A percentile compares a stretch with the other conserved stretches of the same genome.
Evolutionary conservation across 2,329 filamentous ascomycete species (phyloP).

Genomic region (Epichloe scottii): DNA sequence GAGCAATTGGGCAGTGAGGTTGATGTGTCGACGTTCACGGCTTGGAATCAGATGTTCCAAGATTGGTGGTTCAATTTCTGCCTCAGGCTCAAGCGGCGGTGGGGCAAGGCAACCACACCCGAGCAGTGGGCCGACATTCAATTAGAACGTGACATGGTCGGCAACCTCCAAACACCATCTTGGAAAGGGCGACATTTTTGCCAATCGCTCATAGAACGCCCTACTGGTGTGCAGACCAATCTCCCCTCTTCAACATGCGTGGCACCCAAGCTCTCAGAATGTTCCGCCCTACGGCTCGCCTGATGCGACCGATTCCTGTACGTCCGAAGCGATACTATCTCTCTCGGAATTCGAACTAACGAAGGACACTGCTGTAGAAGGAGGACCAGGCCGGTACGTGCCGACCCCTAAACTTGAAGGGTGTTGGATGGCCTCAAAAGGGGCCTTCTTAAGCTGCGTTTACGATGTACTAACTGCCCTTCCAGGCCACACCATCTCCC

Average conservation of each 20-base stretch:
- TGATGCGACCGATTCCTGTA: conserved; percentile 64
- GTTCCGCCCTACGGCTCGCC: conserved; percentile 52
- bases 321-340: conserved; percentile 14
- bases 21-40: conserved; percentile 22
- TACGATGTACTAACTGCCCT: background rate
- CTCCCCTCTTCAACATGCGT: conserved; percentile 40
- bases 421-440: background rate
- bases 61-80: conserved; percentile 20
- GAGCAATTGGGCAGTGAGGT: conserved; percentile 2
- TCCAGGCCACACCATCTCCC: conserved; percentile 88
- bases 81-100: conserved; percentile 28
- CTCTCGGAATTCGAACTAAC: conserved; percentile 13
- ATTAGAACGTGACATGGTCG: conserved; percentile 25
- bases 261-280: conserved; percentile 53
- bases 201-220: conserved; percentile 16
- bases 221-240: conserved; percentile 11
- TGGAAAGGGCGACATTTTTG: conserved; percentile 16
- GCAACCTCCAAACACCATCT: conserved; percentile 19
- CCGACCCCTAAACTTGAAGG: background rate
- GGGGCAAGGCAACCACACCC: conserved; percentile 21
- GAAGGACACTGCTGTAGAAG: conserved; percentile 32
- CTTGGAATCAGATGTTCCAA: conserved; percentile 30
- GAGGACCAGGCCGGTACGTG: conserved; percentile 57
- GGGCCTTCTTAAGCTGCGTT: background rate
- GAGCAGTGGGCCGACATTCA: conserved; percentile 20